Conservation (phyloP, 1,139 yeast genomes). For the Candida frijolesensis region DNA sequence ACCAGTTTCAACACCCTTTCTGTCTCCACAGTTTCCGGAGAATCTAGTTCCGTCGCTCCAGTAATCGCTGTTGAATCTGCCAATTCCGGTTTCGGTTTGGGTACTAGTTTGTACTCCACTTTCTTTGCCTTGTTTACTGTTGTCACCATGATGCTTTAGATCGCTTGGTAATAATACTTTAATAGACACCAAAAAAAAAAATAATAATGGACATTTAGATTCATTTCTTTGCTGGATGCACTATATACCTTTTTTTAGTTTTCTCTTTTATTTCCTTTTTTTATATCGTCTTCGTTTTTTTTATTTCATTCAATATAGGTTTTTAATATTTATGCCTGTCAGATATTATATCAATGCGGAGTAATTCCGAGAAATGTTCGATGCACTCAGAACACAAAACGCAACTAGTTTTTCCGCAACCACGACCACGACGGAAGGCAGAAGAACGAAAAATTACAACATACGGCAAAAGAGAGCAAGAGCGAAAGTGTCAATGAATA, state of each 20-base stretch:
- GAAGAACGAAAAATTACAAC: too few species aligned
- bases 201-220: neutral
- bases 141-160: conserved; percentile 13
- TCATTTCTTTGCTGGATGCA: neutral
- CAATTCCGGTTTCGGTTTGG: conserved; percentile 12
- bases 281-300: neutral
- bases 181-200: neutral
- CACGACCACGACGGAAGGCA: too few species aligned
- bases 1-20: conserved; percentile 4
- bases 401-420: too few species aligned
- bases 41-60: neutral
- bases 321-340: too few species aligned
- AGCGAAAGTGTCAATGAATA: too few species aligned
- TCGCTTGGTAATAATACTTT: neutral
- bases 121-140: conserved; percentile 15
- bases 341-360: too few species aligned
- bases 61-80: conserved; percentile 6
- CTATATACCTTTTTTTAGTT: neutral
- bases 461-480: too few species aligned
- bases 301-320: neutral
- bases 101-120: conserved; percentile 12
- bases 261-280: too few species aligned
- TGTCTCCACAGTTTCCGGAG: conserved; percentile 10
- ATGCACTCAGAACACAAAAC: too few species aligned
- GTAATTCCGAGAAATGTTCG: too few species aligned